Base-by-base conservation (phyloP, 2,329 filamentous ascomycete species). In the Basipetospora chlamydospora region DNA sequence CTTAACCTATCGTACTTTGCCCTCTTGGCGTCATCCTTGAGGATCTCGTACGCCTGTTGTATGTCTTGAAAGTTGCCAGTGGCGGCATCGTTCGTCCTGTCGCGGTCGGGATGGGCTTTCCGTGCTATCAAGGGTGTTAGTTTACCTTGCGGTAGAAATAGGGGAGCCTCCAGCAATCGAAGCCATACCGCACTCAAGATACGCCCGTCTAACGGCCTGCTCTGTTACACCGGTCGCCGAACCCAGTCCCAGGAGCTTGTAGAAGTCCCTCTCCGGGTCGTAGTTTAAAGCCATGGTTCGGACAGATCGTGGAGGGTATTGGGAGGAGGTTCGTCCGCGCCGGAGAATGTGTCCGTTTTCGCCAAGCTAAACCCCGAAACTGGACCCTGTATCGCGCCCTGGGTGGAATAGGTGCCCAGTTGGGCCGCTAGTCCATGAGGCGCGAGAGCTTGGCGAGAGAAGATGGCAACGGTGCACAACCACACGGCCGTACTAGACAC, bases 31-130 rank as follows among this genome's bases (percentile, higher is more conserved):
- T 66, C 59, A 40, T 72, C 67, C 18, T 59, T 63, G 11, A 76
- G 55, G 37, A 94, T 67, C 53, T 94, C 86, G 51, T 92, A 78
- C 16, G 86, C 86, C 4, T 80, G 74, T 56, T 92, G 83, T 33
- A 94, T 92, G 34, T 78, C 72, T 54, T 92, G 82, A 50, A 94
- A 94, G 50, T 83, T 81, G 22, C 79, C 67, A 45, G 82, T 83
- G 50, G 88, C 83, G 39, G 72, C 60, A 57, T 93, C 85, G 49
- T 73, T 74, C 35, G 86, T 86, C 9, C 80, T 83, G 50, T 94
- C 93, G 41, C 86, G 79, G 54, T 94, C 86, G 6, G 86, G 86
- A 50, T 94, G 86, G 49, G 81, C 92, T 55, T 82, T 81, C 32
- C 92, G 64, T 33, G 85, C 85, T 85, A 39, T 6, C 11, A 11